These are phyloP conservation scores for Coccomyxa sp. DNA, from an alignment of 139 green algal genomes.

Conservation along the genomic window DNA sequence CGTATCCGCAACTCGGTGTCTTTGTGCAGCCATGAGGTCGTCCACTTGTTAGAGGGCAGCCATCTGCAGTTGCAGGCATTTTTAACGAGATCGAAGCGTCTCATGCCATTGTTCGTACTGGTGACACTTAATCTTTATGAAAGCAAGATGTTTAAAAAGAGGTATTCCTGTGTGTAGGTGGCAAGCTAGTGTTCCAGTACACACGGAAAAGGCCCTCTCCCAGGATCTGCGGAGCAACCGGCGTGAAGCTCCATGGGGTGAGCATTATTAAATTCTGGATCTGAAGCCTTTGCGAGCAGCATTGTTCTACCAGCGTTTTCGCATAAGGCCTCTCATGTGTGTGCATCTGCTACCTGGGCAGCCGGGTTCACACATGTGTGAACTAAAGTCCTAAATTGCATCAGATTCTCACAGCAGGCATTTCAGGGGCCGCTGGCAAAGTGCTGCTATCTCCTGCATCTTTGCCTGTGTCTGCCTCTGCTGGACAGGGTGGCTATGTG, in stretches of 20 bases:
- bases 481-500: no score
- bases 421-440: not conserved
- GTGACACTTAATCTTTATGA: no score
- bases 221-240: conserved; percentile 74
- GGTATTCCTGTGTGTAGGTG: conserved; percentile 60
- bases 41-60: not conserved
- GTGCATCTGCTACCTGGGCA: not conserved
- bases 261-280: conserved; percentile 14
- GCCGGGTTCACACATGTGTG: not conserved
- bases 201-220: conserved; percentile 81
- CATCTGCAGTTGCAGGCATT: no score
- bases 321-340: not conserved
- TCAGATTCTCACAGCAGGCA: not conserved
- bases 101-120: no score
- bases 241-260: conserved; percentile 78
- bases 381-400: no score
- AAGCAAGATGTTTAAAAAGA: no score
- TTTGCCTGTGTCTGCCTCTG: not conserved
- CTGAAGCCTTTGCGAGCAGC: not conserved
- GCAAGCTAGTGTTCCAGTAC: conserved; percentile 86
- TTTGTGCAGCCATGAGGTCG: no score
- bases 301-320: not conserved
- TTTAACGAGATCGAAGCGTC: no score
- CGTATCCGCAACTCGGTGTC: not conserved
- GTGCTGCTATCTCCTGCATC: not conserved